These are phyloP conservation scores for Ophiocordyceps robertsii DNA, from an alignment of 2,329 filamentous ascomycete genomes.

Conservation along the genomic window DNA sequence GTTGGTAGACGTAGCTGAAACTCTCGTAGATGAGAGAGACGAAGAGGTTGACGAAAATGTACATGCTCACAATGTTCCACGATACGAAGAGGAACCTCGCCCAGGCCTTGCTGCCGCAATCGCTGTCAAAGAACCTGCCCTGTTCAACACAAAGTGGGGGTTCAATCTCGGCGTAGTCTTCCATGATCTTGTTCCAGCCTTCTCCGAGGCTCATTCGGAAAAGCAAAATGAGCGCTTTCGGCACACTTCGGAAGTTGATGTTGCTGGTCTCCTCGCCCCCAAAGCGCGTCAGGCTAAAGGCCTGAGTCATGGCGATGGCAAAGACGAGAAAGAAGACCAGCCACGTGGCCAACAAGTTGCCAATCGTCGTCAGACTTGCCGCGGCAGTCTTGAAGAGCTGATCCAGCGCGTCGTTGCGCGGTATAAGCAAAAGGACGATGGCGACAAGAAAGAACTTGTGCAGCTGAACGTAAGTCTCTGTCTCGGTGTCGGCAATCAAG, in stretches of 20 bases:
- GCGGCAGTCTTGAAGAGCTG: conserved; percentile 98
- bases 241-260: conserved; percentile 85
- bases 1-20: conserved; percentile 98
- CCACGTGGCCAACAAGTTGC: conserved; percentile 91
- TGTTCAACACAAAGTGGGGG: conserved; percentile 69
- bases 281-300: conserved; percentile 89
- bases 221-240: conserved; percentile 82
- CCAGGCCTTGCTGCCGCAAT: conserved; percentile 87
- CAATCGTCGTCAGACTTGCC: conserved; percentile 79
- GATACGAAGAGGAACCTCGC: conserved; percentile 80
- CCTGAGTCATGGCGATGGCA: conserved; percentile 90
- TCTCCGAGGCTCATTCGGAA: conserved; percentile 91
- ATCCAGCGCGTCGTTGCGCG: conserved; percentile 90
- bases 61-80: conserved; percentile 99
- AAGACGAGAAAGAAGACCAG: conserved; percentile 93
- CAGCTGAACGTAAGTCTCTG: conserved; percentile 59
- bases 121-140: conserved; percentile 65
- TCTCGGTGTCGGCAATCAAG: conserved; percentile 45
- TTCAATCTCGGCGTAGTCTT: conserved; percentile 73
- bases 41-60: conserved; percentile 97
- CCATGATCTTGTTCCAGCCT: conserved; percentile 95
- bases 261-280: conserved; percentile 59
- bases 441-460: conserved; percentile 93
- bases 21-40: conserved; percentile 98
- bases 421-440: conserved; percentile 80